Conservation (phyloP, 2,329 filamentous ascomycete species). For the Aureobasidium vineae region DNA sequence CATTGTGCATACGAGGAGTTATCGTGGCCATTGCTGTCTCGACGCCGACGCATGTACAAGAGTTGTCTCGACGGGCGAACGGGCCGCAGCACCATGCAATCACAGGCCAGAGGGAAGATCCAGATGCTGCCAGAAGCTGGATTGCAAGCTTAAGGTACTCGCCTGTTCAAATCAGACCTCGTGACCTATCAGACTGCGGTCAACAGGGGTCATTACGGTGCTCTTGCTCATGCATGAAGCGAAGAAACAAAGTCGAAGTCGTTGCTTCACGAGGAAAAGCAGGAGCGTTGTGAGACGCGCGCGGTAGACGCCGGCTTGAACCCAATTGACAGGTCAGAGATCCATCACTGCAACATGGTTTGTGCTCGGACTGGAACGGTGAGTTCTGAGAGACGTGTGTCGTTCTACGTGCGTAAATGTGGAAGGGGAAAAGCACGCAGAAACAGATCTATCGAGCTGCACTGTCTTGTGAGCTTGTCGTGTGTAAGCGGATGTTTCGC, state of each 20-base stretch:
- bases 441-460: slow-evolving; percentile 11
- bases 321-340: slow-evolving; percentile 23
- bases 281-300: slow-evolving; percentile 18
- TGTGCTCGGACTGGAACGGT: neutral
- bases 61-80: slow-evolving; percentile 5
- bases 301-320: slow-evolving; percentile 22
- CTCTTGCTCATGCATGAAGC: slow-evolving; percentile 11
- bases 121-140: neutral
- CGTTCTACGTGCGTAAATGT: slow-evolving; percentile 16
- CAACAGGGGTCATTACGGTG: slow-evolving; percentile 4
- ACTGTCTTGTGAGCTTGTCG: neutral
- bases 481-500: neutral
- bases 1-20: neutral
- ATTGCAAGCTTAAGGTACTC: neutral
- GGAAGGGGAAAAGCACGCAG: slow-evolving; percentile 8
- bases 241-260: neutral
- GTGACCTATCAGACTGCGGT: slow-evolving; percentile 14
- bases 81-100: slow-evolving; percentile 3
- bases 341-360: neutral
- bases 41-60: neutral
- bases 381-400: neutral
- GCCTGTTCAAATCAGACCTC: neutral
- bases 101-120: neutral
- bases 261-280: slow-evolving; percentile 1
- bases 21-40: slow-evolving; percentile 13